Conservation (phyloP, 2,329 filamentous ascomycete genomes). For the Pseudogymnoascus verrucosus region DNA sequence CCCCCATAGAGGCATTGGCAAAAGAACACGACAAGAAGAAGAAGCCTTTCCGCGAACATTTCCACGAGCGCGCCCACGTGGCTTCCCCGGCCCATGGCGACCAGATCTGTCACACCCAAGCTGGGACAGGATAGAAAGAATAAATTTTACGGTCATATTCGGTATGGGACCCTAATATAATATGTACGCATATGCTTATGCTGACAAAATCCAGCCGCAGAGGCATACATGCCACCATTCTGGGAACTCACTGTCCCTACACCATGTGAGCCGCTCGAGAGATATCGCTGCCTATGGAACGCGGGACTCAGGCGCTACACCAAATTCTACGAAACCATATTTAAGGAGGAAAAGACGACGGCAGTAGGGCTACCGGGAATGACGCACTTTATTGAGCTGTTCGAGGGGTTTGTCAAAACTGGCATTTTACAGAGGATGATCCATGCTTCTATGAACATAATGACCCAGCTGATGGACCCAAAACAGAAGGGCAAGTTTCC, state of each 20-base stretch:
- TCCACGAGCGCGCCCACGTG: neutral
- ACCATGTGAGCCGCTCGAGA: neutral
- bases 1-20: neutral
- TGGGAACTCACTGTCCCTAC: neutral
- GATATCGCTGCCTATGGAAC: neutral
- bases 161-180: neutral
- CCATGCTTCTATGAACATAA: neutral
- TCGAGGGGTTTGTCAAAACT: neutral
- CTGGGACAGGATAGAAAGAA: neutral
- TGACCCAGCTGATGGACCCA: neutral
- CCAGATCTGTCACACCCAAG: neutral
- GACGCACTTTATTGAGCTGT: neutral
- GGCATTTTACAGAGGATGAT: neutral
- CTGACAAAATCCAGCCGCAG: neutral
- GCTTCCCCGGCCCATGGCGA: neutral
- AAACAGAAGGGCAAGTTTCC: neutral
- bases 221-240: neutral
- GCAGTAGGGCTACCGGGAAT: neutral
- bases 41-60: neutral
- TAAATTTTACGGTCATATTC: neutral
- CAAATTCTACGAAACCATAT: neutral
- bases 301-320: neutral
- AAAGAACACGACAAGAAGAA: neutral
- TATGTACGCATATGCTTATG: neutral
- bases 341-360: neutral